A percentile compares a stretch with the other conserved stretches of the same genome.
Conservation (phyloP, 108 stramenopile species). For the Nitzschia palea region DNA sequence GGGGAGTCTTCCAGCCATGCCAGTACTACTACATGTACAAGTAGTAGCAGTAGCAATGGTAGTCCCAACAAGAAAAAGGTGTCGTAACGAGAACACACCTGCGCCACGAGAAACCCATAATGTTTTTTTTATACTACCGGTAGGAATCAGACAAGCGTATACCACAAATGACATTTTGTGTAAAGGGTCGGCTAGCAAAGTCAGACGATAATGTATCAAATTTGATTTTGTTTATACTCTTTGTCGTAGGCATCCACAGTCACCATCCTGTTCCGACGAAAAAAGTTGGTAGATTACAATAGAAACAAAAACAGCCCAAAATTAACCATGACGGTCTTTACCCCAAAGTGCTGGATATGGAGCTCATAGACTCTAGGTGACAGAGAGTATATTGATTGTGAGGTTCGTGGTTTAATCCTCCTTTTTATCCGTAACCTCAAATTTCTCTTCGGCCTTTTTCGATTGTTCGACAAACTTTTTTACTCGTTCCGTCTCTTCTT, state of each 20-base stretch:
- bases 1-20: neutral
- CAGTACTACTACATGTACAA: too few species aligned
- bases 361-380: neutral
- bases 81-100: neutral
- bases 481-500: constrained; percentile 19
- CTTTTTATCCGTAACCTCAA: constrained; percentile 1
- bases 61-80: constrained; percentile 8
- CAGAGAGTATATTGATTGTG: neutral
- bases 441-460: constrained; percentile 6
- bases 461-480: constrained; percentile 3
- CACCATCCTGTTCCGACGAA: neutral
- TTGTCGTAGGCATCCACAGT: too few species aligned
- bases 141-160: neutral
- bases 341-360: neutral
- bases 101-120: neutral
- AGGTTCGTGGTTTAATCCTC: neutral
- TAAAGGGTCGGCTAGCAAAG: too few species aligned
- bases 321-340: neutral
- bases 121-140: neutral
- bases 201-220: too few species aligned
- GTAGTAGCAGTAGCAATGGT: neutral
- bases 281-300: neutral
- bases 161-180: neutral
- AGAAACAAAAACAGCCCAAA: neutral
- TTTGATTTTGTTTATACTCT: too few species aligned